phyloP scores from a whole-genome alignment of 768 basidiomycete genomes.

The Boletus rufocinnamomeus region DNA sequence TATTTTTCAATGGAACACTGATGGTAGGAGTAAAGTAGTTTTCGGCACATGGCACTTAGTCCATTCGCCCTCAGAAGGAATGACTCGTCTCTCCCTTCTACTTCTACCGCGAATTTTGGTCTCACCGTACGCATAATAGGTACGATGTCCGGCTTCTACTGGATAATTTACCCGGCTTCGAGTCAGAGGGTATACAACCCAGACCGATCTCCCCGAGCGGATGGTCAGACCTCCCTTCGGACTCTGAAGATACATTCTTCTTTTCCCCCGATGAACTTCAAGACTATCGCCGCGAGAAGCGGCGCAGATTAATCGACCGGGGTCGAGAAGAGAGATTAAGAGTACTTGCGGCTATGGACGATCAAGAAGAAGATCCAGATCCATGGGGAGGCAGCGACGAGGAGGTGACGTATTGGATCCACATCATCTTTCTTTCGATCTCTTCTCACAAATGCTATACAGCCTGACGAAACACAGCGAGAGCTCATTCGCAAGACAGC shows the following conservation, averaged over 20 bases:
- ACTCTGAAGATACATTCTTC: slow-evolving; percentile 84
- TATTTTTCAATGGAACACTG: not conserved
- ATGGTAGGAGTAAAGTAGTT: slow-evolving; percentile 14
- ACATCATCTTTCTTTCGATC: not conserved
- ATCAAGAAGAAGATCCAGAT: slow-evolving; percentile 42
- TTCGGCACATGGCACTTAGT: slow-evolving; percentile 7
- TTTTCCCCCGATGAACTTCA: slow-evolving; percentile 66
- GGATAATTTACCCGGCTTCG: slow-evolving; percentile 43
- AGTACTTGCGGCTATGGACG: slow-evolving; percentile 51
- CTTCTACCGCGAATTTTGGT: slow-evolving; percentile 13
- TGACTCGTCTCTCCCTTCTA: slow-evolving; percentile 23
- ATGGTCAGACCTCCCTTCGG: slow-evolving; percentile 86
- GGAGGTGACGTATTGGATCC: slow-evolving; percentile 47
- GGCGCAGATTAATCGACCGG: slow-evolving; percentile 58
- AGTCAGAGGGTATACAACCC: not conserved
- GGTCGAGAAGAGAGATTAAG: slow-evolving; percentile 65
- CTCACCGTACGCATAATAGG: slow-evolving; percentile 44
- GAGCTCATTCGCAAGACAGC: slow-evolving; percentile 79
- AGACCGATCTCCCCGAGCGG: slow-evolving; percentile 53
- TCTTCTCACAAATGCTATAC: slow-evolving; percentile 13
- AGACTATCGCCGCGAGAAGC: slow-evolving; percentile 68
- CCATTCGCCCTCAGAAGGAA: slow-evolving; percentile 3
- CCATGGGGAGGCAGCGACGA: slow-evolving; percentile 71
- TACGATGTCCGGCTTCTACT: slow-evolving; percentile 81
- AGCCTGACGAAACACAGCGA: slow-evolving; percentile 62